Evolutionary conservation across 1,139 yeast species (phyloP).

Genomic region (Suhomyces panamericanus): DNA sequence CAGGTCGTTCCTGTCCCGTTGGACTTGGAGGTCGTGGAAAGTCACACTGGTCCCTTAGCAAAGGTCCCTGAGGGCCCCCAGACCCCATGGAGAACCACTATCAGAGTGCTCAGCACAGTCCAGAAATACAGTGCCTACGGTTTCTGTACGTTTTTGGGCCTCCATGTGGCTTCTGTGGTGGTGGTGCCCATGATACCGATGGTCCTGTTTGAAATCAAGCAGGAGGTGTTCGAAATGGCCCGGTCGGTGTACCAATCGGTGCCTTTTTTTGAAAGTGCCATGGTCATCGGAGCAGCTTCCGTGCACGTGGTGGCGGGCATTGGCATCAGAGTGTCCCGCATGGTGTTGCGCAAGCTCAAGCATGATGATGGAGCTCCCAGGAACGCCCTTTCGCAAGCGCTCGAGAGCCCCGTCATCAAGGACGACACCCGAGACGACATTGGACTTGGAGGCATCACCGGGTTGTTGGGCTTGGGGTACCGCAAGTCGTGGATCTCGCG

Average conservation of each 20-base stretch:
- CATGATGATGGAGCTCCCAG: conserved; percentile 1
- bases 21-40: conserved; percentile 4
- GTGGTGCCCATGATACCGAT: conserved; percentile 49
- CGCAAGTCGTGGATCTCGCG: conserved; percentile 45
- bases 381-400: conserved; percentile 2
- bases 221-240: conserved; percentile 60
- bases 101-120: conserved; percentile 6
- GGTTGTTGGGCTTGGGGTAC: conserved; percentile 55
- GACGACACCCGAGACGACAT: conserved; percentile 43
- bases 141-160: conserved; percentile 55
- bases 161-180: conserved; percentile 60
- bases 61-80: not conserved
- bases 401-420: conserved; percentile 19
- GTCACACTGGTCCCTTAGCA: not conserved
- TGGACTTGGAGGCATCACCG: conserved; percentile 61
- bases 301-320: conserved; percentile 60
- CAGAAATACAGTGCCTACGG: conserved; percentile 68
- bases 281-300: conserved; percentile 49
- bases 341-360: conserved; percentile 12
- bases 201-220: conserved; percentile 44
- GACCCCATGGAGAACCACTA: conserved; percentile 1
- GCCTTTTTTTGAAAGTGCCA: conserved; percentile 48
- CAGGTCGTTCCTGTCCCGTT: conserved; percentile 10
- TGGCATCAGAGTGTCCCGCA: conserved; percentile 33
- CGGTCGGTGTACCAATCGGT: conserved; percentile 59